Evolutionary conservation across 768 basidiomycete species (phyloP).

Genomic region (Pleurotus sapidus): DNA sequence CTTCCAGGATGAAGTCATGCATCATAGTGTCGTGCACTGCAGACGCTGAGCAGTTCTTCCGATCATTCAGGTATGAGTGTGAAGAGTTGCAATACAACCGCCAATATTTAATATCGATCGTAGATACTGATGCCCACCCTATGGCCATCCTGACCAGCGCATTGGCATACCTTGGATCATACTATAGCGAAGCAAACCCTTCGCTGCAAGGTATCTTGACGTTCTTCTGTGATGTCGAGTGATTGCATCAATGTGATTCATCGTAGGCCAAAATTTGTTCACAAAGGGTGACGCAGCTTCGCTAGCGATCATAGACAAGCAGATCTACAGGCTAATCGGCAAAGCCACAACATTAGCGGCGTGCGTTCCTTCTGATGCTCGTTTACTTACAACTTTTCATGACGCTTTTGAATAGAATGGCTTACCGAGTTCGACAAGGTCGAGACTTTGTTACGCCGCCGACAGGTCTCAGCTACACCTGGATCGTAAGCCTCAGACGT

Average conservation of each 20-base stretch:
- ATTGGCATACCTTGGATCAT: conserved; percentile 85
- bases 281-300: conserved; percentile 66
- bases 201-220: conserved; percentile 64
- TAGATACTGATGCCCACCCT: conserved; percentile 88
- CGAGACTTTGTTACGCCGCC: conserved; percentile 86
- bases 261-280: conserved; percentile 70
- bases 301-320: conserved; percentile 84
- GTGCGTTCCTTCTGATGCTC: conserved; percentile 33
- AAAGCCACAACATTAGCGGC: conserved; percentile 89
- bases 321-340: conserved; percentile 85
- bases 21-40: conserved; percentile 68
- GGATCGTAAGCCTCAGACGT: conserved; percentile 56
- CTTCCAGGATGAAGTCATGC: conserved; percentile 76
- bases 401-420: conserved; percentile 56
- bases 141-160: conserved; percentile 89
- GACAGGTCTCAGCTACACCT: conserved; percentile 76
- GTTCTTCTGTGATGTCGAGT: background rate
- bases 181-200: conserved; percentile 87
- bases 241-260: background rate
- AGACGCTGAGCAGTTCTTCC: conserved; percentile 68
- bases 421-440: conserved; percentile 89
- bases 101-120: background rate
- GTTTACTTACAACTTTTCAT: background rate
- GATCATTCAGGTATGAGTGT: conserved; percentile 53
- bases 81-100: background rate